Conservation (phyloP, 805 yeast genomes). For the Cyberlindnera xishuangbannaensis region DNA sequence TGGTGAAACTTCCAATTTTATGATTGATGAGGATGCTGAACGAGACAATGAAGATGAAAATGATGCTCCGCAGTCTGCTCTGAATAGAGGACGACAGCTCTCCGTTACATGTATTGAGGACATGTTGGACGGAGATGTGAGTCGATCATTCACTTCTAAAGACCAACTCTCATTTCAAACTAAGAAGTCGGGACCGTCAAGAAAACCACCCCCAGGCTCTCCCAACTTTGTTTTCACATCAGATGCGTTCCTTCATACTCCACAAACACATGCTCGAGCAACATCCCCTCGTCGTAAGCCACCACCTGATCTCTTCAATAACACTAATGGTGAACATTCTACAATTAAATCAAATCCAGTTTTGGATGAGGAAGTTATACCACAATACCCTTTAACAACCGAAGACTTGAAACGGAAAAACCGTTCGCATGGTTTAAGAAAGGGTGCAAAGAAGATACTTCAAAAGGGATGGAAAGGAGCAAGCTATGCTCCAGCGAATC, state of each 20-base stretch:
- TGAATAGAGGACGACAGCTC: too few species aligned
- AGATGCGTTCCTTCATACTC: too few species aligned
- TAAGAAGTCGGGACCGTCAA: neutral
- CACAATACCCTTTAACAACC: conserved; percentile 17
- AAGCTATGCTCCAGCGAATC: conserved; percentile 7
- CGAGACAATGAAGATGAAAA: too few species aligned
- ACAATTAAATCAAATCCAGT: conserved; percentile 1
- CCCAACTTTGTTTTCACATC: too few species aligned
- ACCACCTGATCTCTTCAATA: conserved; percentile 12
- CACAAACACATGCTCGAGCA: too few species aligned
- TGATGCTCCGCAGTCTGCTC: too few species aligned
- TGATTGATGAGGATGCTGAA: too few species aligned
- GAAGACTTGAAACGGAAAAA: conserved; percentile 5
- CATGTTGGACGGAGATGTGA: too few species aligned
- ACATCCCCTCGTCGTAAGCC: conserved; percentile 24
- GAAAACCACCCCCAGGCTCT: conserved; percentile 24
- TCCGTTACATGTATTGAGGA: too few species aligned
- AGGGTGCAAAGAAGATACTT: conserved; percentile 21
- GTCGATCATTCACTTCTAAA: too few species aligned
- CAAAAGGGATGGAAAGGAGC: conserved; percentile 21
- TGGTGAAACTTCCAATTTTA: too few species aligned
- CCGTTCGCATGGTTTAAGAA: conserved; percentile 16
- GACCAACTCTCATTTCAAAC: too few species aligned
- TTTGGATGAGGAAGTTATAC: conserved; percentile 14
- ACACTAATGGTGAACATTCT: neutral